Conservation (phyloP, 495 filamentous ascomycete species). For the Neurospora terricola region DNA sequence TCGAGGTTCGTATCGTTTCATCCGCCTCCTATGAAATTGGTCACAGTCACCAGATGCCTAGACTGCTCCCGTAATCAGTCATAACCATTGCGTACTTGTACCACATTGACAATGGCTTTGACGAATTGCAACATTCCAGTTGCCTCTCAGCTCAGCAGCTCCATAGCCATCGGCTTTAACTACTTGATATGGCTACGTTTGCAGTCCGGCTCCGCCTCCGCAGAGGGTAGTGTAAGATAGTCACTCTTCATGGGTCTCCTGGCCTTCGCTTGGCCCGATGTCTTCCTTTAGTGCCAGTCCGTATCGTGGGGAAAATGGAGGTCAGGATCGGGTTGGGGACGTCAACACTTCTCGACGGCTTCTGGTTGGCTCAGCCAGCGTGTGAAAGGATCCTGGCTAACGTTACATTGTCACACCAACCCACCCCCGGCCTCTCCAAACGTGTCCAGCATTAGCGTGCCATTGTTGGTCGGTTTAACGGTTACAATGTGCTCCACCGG, state of each 20-base stretch:
- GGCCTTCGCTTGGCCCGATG: neutral
- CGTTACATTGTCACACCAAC: neutral
- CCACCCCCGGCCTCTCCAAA: neutral
- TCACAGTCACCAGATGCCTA: neutral
- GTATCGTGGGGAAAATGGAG: neutral
- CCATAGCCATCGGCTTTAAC: neutral
- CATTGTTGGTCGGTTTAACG: neutral
- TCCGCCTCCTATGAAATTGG: neutral
- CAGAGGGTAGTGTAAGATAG: neutral
- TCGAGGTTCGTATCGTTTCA: neutral
- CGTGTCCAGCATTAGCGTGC: neutral
- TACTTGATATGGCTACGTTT: neutral
- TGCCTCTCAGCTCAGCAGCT: neutral
- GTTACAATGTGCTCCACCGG: neutral
- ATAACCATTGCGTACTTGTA: neutral
- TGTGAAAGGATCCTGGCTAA: neutral
- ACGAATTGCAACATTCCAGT: neutral
- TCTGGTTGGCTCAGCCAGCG: neutral
- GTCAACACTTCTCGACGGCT: neutral
- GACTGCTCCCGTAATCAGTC: neutral
- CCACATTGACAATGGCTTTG: neutral
- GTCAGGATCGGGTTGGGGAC: neutral
- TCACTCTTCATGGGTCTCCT: neutral
- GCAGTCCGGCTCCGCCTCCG: neutral
- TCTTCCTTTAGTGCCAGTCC: neutral